Evolutionary conservation across 2,329 filamentous ascomycete species (phyloP).

Genomic region (Aspergillus sp.): DNA sequence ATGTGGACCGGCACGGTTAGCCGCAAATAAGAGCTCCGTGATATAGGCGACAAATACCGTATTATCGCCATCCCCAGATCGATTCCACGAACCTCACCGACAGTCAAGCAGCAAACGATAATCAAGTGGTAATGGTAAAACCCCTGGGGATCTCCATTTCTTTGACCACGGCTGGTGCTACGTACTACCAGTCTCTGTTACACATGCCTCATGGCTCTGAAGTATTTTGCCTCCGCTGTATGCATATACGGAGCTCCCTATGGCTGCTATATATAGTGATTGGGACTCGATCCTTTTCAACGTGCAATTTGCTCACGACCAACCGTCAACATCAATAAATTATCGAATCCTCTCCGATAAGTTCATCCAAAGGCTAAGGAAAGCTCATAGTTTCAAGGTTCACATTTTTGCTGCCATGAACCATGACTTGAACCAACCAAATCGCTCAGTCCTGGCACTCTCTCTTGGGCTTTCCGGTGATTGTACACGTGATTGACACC

Average conservation of each 20-base stretch:
- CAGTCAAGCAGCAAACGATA: not conserved
- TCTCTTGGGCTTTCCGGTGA: not conserved
- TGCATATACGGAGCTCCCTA: not conserved
- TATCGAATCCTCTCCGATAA: not conserved
- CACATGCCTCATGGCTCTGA: slow-evolving; percentile 1
- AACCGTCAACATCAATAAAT: not conserved
- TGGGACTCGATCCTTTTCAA: not conserved
- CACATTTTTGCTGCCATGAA: not conserved
- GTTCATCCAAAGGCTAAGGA: not conserved
- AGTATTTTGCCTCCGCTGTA: not conserved
- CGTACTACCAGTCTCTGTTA: not conserved
- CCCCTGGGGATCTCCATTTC: not conserved
- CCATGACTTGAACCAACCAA: not conserved
- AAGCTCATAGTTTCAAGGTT: not conserved
- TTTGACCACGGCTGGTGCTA: not conserved
- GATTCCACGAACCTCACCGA: not conserved
- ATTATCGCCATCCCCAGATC: not conserved
- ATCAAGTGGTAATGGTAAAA: not conserved
- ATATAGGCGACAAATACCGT: not conserved
- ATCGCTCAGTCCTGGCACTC: not conserved
- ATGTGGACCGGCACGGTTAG: slow-evolving; percentile 18
- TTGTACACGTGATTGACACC: not conserved
- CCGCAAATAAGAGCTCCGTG: slow-evolving; percentile 7
- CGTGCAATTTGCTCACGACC: not conserved
- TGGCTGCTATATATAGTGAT: slow-evolving; percentile 4